Conservation (phyloP, 2,329 filamentous ascomycete genomes). For the Chaetomiaceae sp. region DNA sequence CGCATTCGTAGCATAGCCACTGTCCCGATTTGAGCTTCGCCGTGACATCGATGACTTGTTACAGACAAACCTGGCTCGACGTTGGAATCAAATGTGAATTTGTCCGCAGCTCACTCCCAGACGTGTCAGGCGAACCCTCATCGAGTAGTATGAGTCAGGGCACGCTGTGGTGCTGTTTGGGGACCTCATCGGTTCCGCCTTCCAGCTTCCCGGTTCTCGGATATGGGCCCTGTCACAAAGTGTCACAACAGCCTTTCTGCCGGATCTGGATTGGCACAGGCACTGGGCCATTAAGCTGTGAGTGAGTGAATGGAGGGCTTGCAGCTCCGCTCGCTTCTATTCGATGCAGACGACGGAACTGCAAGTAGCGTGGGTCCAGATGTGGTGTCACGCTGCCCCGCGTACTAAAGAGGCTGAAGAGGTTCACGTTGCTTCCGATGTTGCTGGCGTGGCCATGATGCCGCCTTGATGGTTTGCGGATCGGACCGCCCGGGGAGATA, state of each 20-base stretch:
- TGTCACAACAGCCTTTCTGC: background rate
- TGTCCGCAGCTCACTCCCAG: no score
- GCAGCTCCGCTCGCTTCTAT: background rate
- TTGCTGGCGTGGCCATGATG: no score
- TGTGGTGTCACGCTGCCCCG: constrained; percentile 1
- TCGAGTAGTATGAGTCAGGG: no score
- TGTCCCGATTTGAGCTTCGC: no score
- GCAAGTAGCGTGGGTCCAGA: background rate
- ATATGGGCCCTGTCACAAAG: background rate
- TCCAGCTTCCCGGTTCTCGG: constrained; percentile 2
- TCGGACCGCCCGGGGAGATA: no score
- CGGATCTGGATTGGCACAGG: constrained; percentile 2
- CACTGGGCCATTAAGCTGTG: background rate
- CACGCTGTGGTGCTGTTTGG: no score
- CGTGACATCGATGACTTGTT: no score
- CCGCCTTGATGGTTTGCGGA: no score
- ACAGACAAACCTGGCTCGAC: no score
- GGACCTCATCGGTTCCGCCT: background rate
- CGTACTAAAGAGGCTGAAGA: background rate
- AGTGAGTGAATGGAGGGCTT: background rate
- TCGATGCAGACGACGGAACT: background rate
- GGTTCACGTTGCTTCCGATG: background rate
- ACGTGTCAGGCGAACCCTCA: no score
- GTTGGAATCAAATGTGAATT: no score
- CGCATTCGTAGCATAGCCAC: no score